Evolutionary conservation across 345 rosid genomes (phyloP).

Genomic region (Gossypium arboreum): DNA sequence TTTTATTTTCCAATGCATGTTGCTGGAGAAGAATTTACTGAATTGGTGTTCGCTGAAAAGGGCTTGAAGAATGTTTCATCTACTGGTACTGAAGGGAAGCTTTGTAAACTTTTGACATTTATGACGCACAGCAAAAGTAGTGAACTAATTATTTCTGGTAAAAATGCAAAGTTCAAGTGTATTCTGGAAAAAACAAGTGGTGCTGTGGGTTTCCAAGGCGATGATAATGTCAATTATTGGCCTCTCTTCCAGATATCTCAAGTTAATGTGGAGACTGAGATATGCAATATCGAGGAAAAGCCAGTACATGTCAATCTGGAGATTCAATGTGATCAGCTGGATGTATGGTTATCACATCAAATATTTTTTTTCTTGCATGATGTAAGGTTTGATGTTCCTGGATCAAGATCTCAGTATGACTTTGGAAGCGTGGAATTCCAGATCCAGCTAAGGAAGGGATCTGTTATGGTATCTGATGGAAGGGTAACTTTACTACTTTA

Average conservation of each 20-base stretch:
- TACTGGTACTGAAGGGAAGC: conserved; percentile 30
- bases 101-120: conserved; percentile 44
- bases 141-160: conserved; percentile 39
- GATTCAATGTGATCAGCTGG: conserved; percentile 53
- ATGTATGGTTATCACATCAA: conserved; percentile 63
- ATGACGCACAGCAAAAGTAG: conserved; percentile 39
- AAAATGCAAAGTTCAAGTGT: conserved; percentile 45
- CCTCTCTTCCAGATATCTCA: conserved; percentile 61
- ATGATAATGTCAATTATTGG: conserved; percentile 38
- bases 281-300: conserved; percentile 34
- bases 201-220: conserved; percentile 33
- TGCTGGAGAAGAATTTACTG: conserved; percentile 27
- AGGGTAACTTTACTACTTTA: conserved; percentile 47
- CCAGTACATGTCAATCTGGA: conserved; percentile 29
- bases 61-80: conserved; percentile 27
- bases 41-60: conserved; percentile 29
- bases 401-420: conserved; percentile 37
- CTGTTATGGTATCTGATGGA: conserved; percentile 81
- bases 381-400: conserved; percentile 45
- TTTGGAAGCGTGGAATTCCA: conserved; percentile 38
- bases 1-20: conserved; percentile 49
- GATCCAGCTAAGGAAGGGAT: conserved; percentile 51
- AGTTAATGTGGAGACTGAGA: conserved; percentile 41
- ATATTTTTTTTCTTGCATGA: conserved; percentile 65
- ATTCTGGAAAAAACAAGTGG: conserved; percentile 49